phyloP scores from a whole-genome alignment of 306 rosid species.

The Oemleria cerasiformis region DNA sequence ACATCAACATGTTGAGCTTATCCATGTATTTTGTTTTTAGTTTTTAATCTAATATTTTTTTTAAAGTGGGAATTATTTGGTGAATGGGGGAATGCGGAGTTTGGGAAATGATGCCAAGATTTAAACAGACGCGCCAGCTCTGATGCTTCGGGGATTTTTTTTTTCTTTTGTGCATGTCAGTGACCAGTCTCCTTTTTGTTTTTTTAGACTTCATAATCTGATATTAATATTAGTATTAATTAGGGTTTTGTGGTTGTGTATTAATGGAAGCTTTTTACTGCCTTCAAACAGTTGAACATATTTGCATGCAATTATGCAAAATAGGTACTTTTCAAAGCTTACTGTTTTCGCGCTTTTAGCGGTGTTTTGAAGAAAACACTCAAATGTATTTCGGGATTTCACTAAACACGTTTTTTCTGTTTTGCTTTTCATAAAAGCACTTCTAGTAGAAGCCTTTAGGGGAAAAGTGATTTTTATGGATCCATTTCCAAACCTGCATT shows the following conservation, averaged over 20 bases:
- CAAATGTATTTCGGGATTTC: too few species aligned
- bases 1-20: conserved; percentile 21
- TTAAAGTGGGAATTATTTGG: conserved; percentile 11
- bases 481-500: too few species aligned
- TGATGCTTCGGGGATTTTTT: conserved; percentile 26
- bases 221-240: conserved; percentile 5
- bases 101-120: conserved; percentile 78
- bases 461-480: too few species aligned
- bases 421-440: too few species aligned
- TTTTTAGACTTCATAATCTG: not conserved
- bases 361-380: too few species aligned
- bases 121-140: conserved; percentile 59
- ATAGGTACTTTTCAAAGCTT: not conserved
- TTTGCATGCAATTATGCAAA: not conserved
- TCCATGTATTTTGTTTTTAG: conserved; percentile 4
- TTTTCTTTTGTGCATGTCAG: conserved; percentile 45
- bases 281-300: not conserved
- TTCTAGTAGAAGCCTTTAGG: too few species aligned
- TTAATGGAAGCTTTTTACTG: conserved; percentile 3
- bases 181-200: not conserved
- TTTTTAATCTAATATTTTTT: not conserved
- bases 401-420: too few species aligned
- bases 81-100: conserved; percentile 23
- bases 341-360: too few species aligned
- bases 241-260: not conserved